Evolutionary conservation across 345 rosid genomes (phyloP).

Genomic region (Boechera stricta): DNA sequence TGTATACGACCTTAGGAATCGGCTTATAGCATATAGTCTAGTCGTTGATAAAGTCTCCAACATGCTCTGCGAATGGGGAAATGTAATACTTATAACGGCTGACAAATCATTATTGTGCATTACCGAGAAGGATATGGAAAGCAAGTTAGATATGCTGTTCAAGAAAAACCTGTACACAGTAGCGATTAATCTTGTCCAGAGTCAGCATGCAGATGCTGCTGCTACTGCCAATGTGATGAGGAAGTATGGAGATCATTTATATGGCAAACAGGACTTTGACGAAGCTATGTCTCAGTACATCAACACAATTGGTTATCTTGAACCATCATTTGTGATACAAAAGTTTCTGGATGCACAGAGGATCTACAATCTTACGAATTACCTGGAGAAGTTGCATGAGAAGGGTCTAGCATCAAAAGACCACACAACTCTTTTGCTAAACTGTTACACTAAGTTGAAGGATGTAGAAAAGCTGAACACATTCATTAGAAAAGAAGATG

Average conservation of each 20-base stretch:
- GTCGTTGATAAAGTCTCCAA: constrained; percentile 86
- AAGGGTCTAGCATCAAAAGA: constrained; percentile 99
- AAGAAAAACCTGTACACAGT: constrained; percentile 93
- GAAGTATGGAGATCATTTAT: constrained; percentile 97
- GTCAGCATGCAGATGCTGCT: constrained; percentile 98
- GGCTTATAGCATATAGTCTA: constrained; percentile 84
- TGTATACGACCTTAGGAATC: constrained; percentile 89
- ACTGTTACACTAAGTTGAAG: constrained; percentile 95
- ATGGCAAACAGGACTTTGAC: constrained; percentile 92
- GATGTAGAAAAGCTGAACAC: constrained; percentile 91
- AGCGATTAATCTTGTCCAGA: constrained; percentile 96
- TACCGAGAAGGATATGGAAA: constrained; percentile 99
- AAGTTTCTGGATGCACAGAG: constrained; percentile 99
- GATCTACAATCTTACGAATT: constrained; percentile 95
- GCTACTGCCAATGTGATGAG: constrained; percentile 98
- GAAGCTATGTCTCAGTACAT: constrained; percentile 97
- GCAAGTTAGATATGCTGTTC: constrained; percentile 97
- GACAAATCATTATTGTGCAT: constrained; percentile 81
- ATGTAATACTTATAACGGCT: constrained; percentile 71
- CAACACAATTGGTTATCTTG: constrained; percentile 91
- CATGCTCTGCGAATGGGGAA: constrained; percentile 98
- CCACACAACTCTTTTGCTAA: constrained; percentile 94
- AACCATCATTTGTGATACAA: constrained; percentile 98
- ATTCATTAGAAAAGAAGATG: constrained; percentile 93
- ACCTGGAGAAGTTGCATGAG: constrained; percentile 93